phyloP scores from a whole-genome alignment of 1,139 yeast species.

The Yamadazyma dushanensis region DNA sequence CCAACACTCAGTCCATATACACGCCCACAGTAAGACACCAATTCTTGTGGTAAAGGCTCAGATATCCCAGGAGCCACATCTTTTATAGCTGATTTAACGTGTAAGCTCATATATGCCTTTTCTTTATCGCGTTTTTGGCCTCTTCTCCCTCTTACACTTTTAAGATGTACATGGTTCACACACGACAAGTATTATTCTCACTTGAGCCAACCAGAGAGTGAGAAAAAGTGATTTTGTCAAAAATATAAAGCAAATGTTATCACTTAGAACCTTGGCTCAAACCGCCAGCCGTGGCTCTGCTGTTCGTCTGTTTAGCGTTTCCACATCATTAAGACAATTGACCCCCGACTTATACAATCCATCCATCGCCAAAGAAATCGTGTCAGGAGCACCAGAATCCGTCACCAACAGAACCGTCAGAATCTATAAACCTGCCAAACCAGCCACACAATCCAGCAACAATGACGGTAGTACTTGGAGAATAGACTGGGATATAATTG shows the following conservation, averaged over 20 bases:
- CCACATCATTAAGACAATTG: slow-evolving; percentile 17
- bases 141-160: too few relatives aligned
- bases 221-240: slow-evolving; percentile 11
- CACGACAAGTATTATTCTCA: slow-evolving; percentile 4
- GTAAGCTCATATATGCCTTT: slow-evolving; percentile 21
- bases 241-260: slow-evolving; percentile 5
- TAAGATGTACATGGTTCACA: background rate
- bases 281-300: slow-evolving; percentile 1
- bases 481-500: slow-evolving; percentile 81
- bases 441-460: slow-evolving; percentile 79
- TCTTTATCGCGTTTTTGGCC: too few relatives aligned
- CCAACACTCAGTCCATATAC: slow-evolving; percentile 54
- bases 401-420: slow-evolving; percentile 67
- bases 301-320: slow-evolving; percentile 23
- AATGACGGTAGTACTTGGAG: slow-evolving; percentile 64
- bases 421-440: slow-evolving; percentile 73
- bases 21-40: slow-evolving; percentile 49
- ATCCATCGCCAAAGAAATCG: slow-evolving; percentile 51
- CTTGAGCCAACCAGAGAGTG: slow-evolving; percentile 17
- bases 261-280: slow-evolving; percentile 5
- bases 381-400: slow-evolving; percentile 84
- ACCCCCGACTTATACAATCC: slow-evolving; percentile 24
- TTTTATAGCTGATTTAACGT: slow-evolving; percentile 32
- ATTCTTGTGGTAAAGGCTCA: slow-evolving; percentile 47
- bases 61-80: slow-evolving; percentile 53